Base-by-base conservation (phyloP, 768 basidiomycete genomes). In the Tylopilus felleus region DNA sequence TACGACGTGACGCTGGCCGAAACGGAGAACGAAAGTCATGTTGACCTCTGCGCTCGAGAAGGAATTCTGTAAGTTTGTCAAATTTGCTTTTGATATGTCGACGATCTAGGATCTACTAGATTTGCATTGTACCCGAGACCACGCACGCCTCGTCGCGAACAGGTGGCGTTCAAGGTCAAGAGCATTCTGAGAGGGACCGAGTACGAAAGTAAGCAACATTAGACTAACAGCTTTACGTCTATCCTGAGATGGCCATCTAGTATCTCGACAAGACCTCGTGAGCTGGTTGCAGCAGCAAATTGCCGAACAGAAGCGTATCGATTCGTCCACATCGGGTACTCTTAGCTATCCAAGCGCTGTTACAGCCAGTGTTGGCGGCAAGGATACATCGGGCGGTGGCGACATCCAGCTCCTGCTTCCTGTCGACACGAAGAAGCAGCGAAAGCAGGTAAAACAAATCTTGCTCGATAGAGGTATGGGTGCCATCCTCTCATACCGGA, bases 111-210 rank as follows among this genome's bases (percentile, higher is more conserved):
- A 4, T 77, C 75, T 52, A 71, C 75, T 10, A 83, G 82, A 42
- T 83, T 83, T 58, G 71, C 74, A 21, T 68, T 83, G 14, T 80
- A 79, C 59, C 77, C 75, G 19, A 72, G 79, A 23, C 82, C 88
- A 19, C 81, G 84, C 38, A 72, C 73, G 14, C 75, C 71, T 29
- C 79, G 80, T 19, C 73, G 81, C 40, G 85, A 86, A 56, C 81
- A 85, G 50, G 68, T 81, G 9, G 84, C 84, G 1, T 92, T 88
- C 79, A 90, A 86, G 63, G 83, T 92, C 44, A 91, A 90, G 74
- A 91, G 86, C 60, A 83, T 93, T 22, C 75, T 93, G 47, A 86
- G 82, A 66, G 85, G 86, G 22, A 85, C 84, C 0, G 90, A 92
- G 66, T 78, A 81, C 47, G 90, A 90, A 65, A 72, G 90, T 88